phyloP scores from a whole-genome alignment of 2,329 filamentous ascomycete species.

The Pseudogymnoascus sp. region DNA sequence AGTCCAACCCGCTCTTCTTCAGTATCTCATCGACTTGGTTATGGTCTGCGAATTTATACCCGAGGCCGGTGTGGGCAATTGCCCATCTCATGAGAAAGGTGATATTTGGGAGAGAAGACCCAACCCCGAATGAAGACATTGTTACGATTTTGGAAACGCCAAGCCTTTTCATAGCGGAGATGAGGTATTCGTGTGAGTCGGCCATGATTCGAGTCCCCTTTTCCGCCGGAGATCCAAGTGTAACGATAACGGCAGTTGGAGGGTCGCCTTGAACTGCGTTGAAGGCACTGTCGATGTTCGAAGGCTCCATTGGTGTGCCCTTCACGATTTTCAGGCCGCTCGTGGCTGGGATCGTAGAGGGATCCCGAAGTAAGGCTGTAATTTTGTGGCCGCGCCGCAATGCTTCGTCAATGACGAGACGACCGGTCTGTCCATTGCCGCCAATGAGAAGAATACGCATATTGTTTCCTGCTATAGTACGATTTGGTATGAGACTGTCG shows the following conservation, averaged over 20 bases:
- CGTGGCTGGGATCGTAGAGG: slow-evolving; percentile 25
- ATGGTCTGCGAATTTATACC: slow-evolving; percentile 39
- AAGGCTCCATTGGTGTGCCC: slow-evolving; percentile 31
- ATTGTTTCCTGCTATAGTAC: not conserved
- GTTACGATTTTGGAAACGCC: slow-evolving; percentile 37
- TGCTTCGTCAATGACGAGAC: slow-evolving; percentile 34
- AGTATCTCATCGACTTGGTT: slow-evolving; percentile 24
- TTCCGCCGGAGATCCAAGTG: slow-evolving; percentile 28
- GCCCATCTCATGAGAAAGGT: slow-evolving; percentile 34
- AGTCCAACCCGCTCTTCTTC: slow-evolving; percentile 17
- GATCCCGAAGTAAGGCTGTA: slow-evolving; percentile 37
- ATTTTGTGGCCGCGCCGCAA: slow-evolving; percentile 31
- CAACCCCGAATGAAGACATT: slow-evolving; percentile 43
- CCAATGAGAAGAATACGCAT: slow-evolving; percentile 34
- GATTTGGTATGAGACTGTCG: not conserved
- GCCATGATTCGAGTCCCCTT: slow-evolving; percentile 35
- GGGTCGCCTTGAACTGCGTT: slow-evolving; percentile 38
- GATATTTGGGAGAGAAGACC: slow-evolving; percentile 36
- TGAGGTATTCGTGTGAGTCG: slow-evolving; percentile 32
- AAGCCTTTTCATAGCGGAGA: slow-evolving; percentile 29
- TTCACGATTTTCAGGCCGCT: slow-evolving; percentile 32
- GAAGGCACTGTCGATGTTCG: slow-evolving; percentile 35
- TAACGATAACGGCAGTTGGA: slow-evolving; percentile 37
- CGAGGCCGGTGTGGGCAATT: slow-evolving; percentile 40
- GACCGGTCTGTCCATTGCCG: slow-evolving; percentile 39